Evolutionary conservation across 2,329 filamentous ascomycete genomes (phyloP), one percentile per base, ranked within the genome.

Genomic region (Hypoxylon sp.): DNA sequence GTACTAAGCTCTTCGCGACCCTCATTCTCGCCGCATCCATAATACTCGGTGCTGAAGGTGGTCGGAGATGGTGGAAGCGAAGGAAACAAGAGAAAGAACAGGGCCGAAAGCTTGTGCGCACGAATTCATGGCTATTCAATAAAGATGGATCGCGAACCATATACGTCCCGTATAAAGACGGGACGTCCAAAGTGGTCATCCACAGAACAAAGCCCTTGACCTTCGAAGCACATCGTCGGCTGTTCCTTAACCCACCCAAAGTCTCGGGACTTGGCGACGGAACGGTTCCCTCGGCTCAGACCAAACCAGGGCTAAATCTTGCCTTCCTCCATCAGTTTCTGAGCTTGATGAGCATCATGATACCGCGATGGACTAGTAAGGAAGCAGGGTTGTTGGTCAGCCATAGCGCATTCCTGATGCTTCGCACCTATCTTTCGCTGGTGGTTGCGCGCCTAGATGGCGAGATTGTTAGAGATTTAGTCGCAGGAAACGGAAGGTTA

Each of bases 271-370:
- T 96, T 53, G 86, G 87, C 42, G 90, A 94, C 79, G 90, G 90
- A 13, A 86, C 87, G 48, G 93, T 97, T 5, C 96, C 96, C 14
- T 93, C 95, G 1, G 88, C 93, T 8, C 93, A 97, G 79, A 95
- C 95, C 2, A 98, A 97, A 79, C 94, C 96, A 0, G 96, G 96
- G 0, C 83, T 99, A 42, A 99, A 99, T 78, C 86, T 99, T 65
- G 96, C 96, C 10, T 99, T 99, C 76, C 81, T 99, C 59, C 96
- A 99, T 79, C 96, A 99, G 81, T 98, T 99, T 75, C 86, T 98
- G 57, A 98, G 95, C 77, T 83, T 99, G 61, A 89, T 98, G 83
- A 98, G 94, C 81, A 98, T 99, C 77, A 97, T 98, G 94, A 92
- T 99, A 69, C 96, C 96, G 5, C 86, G 95, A 70, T 97, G 95